Percentiles rank a stretch among this genome's conserved stretches.
These are phyloP conservation scores for Lophium mytilinum DNA, from an alignment of 495 filamentous ascomycete species.

Conservation along the genomic window DNA sequence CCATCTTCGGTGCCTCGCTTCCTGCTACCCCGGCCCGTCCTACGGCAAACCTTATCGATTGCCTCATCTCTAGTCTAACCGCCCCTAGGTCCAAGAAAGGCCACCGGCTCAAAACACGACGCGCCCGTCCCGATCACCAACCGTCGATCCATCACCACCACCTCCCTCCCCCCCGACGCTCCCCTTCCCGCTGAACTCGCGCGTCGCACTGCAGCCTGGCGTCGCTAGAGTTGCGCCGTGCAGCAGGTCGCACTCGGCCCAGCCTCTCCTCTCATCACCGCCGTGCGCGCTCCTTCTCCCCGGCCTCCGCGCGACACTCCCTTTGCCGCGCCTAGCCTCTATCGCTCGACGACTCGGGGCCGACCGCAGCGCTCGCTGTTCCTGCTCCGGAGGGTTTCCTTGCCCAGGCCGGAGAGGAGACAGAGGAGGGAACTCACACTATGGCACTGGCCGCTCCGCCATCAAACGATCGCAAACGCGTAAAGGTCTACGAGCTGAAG, in stretches of 20 bases:
- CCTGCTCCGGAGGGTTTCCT: slow-evolving; percentile 24
- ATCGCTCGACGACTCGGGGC: slow-evolving; percentile 3
- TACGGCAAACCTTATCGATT: slow-evolving; percentile 4
- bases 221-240: neutral
- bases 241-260: neutral
- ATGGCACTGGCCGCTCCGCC: slow-evolving; percentile 86
- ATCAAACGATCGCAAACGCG: slow-evolving; percentile 83
- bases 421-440: slow-evolving; percentile 21
- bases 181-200: neutral
- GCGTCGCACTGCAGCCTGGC: neutral
- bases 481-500: slow-evolving; percentile 97
- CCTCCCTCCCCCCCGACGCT: neutral
- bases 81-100: no score
- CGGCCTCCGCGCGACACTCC: slow-evolving; percentile 1
- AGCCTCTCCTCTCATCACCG: slow-evolving; percentile 6
- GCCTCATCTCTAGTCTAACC: neutral
- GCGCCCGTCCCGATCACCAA: neutral
- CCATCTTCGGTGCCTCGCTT: no score
- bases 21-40: neutral
- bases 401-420: slow-evolving; percentile 28
- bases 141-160: neutral
- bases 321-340: neutral
- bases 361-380: slow-evolving; percentile 7
- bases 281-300: slow-evolving; percentile 3
- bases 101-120: slow-evolving; percentile 1